phyloP scores from a whole-genome alignment of 192 early-diverging fungal species.

The Coemansia sp. region DNA sequence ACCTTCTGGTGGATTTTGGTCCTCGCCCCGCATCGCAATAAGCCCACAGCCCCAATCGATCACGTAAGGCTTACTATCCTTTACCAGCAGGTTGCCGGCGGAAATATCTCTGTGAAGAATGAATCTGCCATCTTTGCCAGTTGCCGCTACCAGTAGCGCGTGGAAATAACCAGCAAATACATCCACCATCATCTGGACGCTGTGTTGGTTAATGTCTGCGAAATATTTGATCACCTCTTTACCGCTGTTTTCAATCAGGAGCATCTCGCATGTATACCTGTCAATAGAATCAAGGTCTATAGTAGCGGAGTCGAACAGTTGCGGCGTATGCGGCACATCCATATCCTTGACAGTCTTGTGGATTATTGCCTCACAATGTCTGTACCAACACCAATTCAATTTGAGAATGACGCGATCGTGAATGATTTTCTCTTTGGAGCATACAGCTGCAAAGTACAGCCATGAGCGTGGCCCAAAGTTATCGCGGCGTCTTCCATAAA shows the following conservation, averaged over 20 bases:
- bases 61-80: neutral
- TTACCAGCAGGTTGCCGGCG: neutral
- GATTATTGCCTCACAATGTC: too few species aligned
- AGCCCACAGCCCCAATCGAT: constrained; percentile 11
- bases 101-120: constrained; percentile 3
- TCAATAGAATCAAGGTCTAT: too few species aligned
- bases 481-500: too few species aligned
- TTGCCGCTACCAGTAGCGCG: constrained; percentile 3
- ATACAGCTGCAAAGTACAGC: too few species aligned
- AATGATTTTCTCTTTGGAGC: too few species aligned
- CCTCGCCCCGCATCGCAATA: neutral
- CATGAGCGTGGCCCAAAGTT: too few species aligned
- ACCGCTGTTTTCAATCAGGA: constrained; percentile 1
- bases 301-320: too few species aligned
- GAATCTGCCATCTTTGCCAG: neutral
- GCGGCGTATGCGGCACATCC: too few species aligned
- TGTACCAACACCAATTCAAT: too few species aligned
- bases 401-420: too few species aligned
- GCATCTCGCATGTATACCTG: neutral
- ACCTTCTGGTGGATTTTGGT: neutral
- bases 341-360: too few species aligned
- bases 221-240: neutral
- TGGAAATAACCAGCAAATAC: constrained; percentile 12
- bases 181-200: neutral
- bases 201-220: too few species aligned